Percentiles rank a stretch among this genome's conserved stretches.
Evolutionary conservation across 1,284 basidiomycete genomes (phyloP).

Genomic region (Mrakiaceae sp.): DNA sequence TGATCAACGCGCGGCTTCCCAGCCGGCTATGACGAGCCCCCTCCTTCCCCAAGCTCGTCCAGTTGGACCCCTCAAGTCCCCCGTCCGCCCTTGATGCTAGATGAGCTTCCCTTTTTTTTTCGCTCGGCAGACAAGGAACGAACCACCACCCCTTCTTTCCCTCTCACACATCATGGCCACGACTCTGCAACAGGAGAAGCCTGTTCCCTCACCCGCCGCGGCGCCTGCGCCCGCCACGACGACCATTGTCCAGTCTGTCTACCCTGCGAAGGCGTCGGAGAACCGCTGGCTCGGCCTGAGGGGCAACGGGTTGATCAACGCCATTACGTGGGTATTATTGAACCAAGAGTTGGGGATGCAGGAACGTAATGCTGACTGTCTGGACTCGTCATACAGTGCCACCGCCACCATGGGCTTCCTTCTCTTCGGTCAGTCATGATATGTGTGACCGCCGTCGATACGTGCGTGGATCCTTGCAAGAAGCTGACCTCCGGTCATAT

Average conservation of each 20-base stretch:
- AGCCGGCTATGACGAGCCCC: too few relatives aligned
- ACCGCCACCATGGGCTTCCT: conserved; percentile 15
- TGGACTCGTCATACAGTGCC: not conserved
- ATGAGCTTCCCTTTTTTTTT: too few relatives aligned
- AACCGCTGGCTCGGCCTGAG: conserved; percentile 15
- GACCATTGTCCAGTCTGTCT: too few relatives aligned
- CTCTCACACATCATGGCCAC: not conserved
- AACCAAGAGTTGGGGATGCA: not conserved
- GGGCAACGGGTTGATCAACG: conserved; percentile 10
- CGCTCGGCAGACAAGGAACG: too few relatives aligned
- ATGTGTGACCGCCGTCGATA: not conserved
- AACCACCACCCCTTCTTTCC: not conserved
- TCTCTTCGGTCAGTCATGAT: not conserved
- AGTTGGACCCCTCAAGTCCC: too few relatives aligned
- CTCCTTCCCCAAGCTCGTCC: too few relatives aligned
- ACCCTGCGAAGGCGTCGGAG: not conserved
- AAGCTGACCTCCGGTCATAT: not conserved
- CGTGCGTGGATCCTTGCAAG: not conserved
- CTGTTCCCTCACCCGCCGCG: too few relatives aligned
- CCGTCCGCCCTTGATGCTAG: too few relatives aligned
- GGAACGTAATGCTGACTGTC: not conserved
- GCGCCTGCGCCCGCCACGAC: too few relatives aligned
- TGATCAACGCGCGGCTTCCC: too few relatives aligned
- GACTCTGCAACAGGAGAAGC: not conserved
- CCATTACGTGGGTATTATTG: conserved; percentile 4